Conservation (phyloP, 176 grass and related monocot species). For the Paspalum notatum region DNA sequence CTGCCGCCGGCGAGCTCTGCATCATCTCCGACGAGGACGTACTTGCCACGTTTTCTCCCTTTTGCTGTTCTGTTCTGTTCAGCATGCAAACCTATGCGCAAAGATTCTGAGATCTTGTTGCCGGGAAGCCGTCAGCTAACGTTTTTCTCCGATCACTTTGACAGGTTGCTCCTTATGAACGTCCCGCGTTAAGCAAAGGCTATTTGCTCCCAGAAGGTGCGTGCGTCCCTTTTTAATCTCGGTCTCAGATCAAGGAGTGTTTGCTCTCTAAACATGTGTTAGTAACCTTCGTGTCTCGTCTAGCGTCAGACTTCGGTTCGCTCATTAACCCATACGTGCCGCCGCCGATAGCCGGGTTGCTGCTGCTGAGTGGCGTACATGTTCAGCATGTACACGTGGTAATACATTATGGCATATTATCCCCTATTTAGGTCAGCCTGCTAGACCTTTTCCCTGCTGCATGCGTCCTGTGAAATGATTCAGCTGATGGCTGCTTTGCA, state of each 20-base stretch:
- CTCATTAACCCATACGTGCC: neutral
- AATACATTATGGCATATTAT: too few species aligned
- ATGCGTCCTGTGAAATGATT: neutral
- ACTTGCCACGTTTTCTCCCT: neutral
- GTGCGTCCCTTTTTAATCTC: neutral
- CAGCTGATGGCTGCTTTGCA: too few species aligned
- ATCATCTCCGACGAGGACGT: conserved; percentile 94
- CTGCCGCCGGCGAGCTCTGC: conserved; percentile 68
- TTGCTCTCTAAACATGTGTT: neutral
- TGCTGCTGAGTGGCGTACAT: neutral
- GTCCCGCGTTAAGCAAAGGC: conserved; percentile 72
- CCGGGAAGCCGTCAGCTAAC: neutral
- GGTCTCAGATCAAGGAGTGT: neutral
- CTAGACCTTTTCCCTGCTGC: neutral
- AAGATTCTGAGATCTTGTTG: neutral
- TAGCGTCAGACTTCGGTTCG: too few species aligned
- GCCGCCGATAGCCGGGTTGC: neutral
- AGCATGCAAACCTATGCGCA: neutral
- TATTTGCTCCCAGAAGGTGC: conserved; percentile 61
- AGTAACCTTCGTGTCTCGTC: neutral
- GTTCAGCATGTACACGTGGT: too few species aligned
- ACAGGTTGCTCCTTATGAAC: conserved; percentile 79
- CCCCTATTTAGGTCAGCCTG: too few species aligned
- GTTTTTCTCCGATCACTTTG: neutral
- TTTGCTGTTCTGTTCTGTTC: neutral